phyloP scores from a whole-genome alignment of 2,329 filamentous ascomycete genomes.

The Podosphaera fusca region DNA sequence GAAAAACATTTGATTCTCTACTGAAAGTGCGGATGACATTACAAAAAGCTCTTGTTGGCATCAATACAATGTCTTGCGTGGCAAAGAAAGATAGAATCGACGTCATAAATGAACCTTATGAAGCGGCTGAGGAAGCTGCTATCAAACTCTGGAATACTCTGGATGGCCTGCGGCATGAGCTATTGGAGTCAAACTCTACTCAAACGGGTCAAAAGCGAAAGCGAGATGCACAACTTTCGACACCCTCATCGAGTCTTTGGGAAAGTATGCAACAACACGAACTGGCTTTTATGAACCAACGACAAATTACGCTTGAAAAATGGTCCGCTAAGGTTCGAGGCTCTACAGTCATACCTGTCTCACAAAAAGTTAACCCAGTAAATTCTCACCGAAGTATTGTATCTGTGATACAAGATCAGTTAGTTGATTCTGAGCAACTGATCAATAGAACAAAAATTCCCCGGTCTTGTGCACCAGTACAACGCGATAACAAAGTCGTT shows the following conservation, averaged over 20 bases:
- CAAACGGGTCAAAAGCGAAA: slow-evolving; percentile 37
- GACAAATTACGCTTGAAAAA: slow-evolving; percentile 58
- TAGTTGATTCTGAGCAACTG: slow-evolving; percentile 41
- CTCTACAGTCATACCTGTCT: slow-evolving; percentile 29
- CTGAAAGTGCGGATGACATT: slow-evolving; percentile 79
- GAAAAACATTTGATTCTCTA: slow-evolving; percentile 66
- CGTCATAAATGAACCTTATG: slow-evolving; percentile 27
- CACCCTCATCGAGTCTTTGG: slow-evolving; percentile 47
- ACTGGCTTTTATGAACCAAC: slow-evolving; percentile 29
- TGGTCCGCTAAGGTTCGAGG: slow-evolving; percentile 67
- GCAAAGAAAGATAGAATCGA: slow-evolving; percentile 21
- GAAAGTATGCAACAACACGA: slow-evolving; percentile 45
- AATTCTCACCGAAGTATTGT: slow-evolving; percentile 36
- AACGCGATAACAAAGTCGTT: slow-evolving; percentile 31
- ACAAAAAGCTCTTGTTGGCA: slow-evolving; percentile 69
- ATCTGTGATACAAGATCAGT: slow-evolving; percentile 44
- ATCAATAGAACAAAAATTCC: slow-evolving; percentile 46
- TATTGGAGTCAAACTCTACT: slow-evolving; percentile 26
- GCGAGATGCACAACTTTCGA: slow-evolving; percentile 27
- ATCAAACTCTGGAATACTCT: slow-evolving; percentile 67
- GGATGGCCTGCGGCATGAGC: slow-evolving; percentile 40
- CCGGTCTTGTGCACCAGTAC: slow-evolving; percentile 53
- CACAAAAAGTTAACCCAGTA: slow-evolving; percentile 31
- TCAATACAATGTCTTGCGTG: slow-evolving; percentile 44
- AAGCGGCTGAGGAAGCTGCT: slow-evolving; percentile 65